These are phyloP conservation scores for Filobasidium wieringae DNA, from an alignment of 768 basidiomycete species.

Conservation along the genomic window DNA sequence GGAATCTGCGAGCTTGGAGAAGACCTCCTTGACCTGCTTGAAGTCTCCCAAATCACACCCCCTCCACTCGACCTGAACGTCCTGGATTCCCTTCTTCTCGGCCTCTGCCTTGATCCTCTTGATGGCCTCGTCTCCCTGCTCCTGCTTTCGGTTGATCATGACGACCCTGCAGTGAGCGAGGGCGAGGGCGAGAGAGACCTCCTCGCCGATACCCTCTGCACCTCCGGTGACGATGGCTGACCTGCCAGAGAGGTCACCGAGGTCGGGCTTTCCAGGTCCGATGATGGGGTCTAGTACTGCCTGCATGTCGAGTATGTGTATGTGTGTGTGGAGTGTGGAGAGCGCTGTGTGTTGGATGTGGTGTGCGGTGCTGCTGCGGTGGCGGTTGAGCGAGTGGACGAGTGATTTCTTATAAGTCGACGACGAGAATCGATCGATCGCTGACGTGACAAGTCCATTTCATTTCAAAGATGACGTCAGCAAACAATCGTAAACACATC, in stretches of 20 bases:
- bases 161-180: constrained; percentile 24
- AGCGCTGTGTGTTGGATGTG: too few species aligned
- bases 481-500: too few species aligned
- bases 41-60: constrained; percentile 29
- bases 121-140: constrained; percentile 35
- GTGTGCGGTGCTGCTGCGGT: not conserved
- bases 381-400: not conserved
- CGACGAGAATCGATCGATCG: too few species aligned
- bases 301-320: constrained; percentile 22
- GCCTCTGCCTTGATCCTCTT: constrained; percentile 23
- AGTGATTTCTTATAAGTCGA: not conserved
- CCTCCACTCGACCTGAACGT: constrained; percentile 25
- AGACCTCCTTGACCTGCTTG: constrained; percentile 31
- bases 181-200: constrained; percentile 26
- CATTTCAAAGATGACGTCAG: too few species aligned
- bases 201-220: constrained; percentile 22
- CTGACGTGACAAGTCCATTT: too few species aligned
- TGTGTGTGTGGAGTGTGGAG: too few species aligned
- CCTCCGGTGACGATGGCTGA: constrained; percentile 26
- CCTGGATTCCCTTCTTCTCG: constrained; percentile 17
- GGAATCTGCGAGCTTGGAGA: constrained; percentile 16
- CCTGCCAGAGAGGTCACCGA: constrained; percentile 24
- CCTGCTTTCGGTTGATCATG: constrained; percentile 35
- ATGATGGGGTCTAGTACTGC: constrained; percentile 28
- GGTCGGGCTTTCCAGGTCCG: constrained; percentile 28